Conservation (phyloP, 768 basidiomycete species). For the Xerocomus spinulosus region DNA sequence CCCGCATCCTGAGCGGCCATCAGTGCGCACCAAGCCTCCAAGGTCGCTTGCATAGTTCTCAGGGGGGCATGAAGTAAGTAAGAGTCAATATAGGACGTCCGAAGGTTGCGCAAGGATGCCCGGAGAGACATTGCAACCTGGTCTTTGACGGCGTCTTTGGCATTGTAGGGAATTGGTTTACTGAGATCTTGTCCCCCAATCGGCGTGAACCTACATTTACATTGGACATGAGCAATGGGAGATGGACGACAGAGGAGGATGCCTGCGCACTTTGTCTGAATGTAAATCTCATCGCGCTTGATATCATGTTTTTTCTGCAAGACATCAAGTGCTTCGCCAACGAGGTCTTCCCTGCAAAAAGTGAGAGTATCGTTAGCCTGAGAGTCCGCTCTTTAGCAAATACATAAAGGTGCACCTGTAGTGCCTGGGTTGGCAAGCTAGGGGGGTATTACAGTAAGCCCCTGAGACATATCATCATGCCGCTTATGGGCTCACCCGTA, state of each 20-base stretch:
- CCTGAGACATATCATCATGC: constrained; percentile 6
- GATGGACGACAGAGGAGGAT: constrained; percentile 5
- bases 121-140: constrained; percentile 63
- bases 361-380: not conserved
- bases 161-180: constrained; percentile 72
- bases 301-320: constrained; percentile 55
- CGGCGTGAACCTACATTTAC: constrained; percentile 57
- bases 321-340: constrained; percentile 64
- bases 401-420: constrained; percentile 45
- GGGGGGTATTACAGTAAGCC: constrained; percentile 11
- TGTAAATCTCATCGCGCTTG: constrained; percentile 63
- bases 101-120: constrained; percentile 63
- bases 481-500: constrained; percentile 51
- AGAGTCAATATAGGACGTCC: constrained; percentile 70
- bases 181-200: constrained; percentile 65
- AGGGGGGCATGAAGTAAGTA: constrained; percentile 78
- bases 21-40: constrained; percentile 67
- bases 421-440: constrained; percentile 70
- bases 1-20: constrained; percentile 61
- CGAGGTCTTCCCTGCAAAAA: constrained; percentile 63
- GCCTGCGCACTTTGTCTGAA: constrained; percentile 69
- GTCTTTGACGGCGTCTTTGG: constrained; percentile 42
- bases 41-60: constrained; percentile 49
- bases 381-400: not conserved
- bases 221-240: not conserved